These are phyloP conservation scores for Acanthamoeba lenticulata DNA, from an alignment of 208 protist species.

Conservation along the genomic window DNA sequence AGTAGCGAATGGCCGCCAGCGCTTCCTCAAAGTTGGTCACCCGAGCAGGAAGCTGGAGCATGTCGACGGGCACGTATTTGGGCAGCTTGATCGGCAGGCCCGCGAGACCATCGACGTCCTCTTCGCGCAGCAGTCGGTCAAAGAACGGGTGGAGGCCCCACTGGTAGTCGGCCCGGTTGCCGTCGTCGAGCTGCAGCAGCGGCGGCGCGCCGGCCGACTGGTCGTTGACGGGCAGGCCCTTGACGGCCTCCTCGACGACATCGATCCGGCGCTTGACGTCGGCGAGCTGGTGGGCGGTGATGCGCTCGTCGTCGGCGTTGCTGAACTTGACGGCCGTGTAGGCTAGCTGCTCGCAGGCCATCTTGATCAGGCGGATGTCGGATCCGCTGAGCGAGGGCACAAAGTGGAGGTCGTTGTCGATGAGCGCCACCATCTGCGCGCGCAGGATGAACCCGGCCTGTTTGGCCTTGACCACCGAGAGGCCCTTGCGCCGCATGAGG, in stretches of 20 bases:
- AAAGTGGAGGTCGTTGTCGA: conserved; percentile 68
- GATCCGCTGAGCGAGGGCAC: conserved; percentile 67
- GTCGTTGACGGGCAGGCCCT: conserved; percentile 5
- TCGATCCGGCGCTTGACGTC: conserved; percentile 62
- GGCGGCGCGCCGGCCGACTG: conserved; percentile 27
- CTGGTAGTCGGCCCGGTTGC: conserved; percentile 56
- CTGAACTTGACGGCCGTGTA: conserved; percentile 68
- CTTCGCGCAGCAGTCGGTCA: conserved; percentile 74
- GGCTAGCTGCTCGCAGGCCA: conserved; percentile 67
- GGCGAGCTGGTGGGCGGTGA: conserved; percentile 48
- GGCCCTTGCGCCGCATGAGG: conserved; percentile 54
- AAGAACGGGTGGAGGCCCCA: conserved; percentile 70
- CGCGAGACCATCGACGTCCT: conserved; percentile 76
- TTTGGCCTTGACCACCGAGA: conserved; percentile 59
- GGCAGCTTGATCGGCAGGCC: conserved; percentile 70
- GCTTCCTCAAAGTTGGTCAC: conserved; percentile 77
- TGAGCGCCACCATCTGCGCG: conserved; percentile 52
- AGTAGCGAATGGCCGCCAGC: conserved; percentile 79
- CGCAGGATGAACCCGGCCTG: conserved; percentile 44
- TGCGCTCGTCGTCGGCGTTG: neutral
- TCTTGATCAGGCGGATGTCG: conserved; percentile 68
- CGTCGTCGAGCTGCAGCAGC: conserved; percentile 39
- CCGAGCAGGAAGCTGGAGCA: conserved; percentile 72
- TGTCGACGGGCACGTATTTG: conserved; percentile 78
- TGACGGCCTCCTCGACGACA: neutral